Evolutionary conservation across 352 stramenopile genomes (phyloP).

Genomic region (Globisporangium splendens): DNA sequence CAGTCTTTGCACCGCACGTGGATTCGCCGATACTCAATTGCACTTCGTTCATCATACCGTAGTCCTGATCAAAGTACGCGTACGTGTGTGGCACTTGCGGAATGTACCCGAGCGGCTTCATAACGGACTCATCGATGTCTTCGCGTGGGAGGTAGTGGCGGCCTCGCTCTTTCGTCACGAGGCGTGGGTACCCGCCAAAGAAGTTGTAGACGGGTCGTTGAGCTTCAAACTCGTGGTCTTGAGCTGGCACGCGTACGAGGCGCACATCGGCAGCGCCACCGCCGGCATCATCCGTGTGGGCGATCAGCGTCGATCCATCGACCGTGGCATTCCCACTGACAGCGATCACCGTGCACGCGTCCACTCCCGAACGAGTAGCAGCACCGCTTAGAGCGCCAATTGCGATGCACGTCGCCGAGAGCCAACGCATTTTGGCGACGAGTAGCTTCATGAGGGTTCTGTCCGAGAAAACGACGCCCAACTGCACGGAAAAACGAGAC

Average conservation of each 20-base stretch:
- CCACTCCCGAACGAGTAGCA: background rate
- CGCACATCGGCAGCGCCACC: conserved; percentile 71
- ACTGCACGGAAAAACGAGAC: too few relatives aligned
- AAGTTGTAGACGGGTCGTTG: conserved; percentile 43
- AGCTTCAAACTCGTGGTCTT: conserved; percentile 31
- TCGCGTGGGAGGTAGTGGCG: conserved; percentile 31
- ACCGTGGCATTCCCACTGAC: conserved; percentile 53
- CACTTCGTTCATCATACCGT: conserved; percentile 90
- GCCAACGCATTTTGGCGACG: too few relatives aligned
- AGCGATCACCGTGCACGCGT: conserved; percentile 79
- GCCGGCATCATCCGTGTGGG: conserved; percentile 63
- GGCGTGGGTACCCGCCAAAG: conserved; percentile 42
- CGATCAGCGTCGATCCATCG: conserved; percentile 71
- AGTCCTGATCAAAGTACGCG: conserved; percentile 86
- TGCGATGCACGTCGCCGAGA: too few relatives aligned
- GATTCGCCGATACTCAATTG: conserved; percentile 86
- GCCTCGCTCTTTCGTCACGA: conserved; percentile 58
- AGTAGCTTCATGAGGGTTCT: too few relatives aligned
- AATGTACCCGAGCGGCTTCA: conserved; percentile 60
- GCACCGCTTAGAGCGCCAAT: too few relatives aligned
- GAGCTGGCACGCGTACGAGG: conserved; percentile 76
- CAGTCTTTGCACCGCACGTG: conserved; percentile 65
- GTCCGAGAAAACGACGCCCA: too few relatives aligned
- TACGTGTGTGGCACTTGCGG: conserved; percentile 84
- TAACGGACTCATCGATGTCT: conserved; percentile 22